Evolutionary conservation across 495 filamentous ascomycete genomes (phyloP), one percentile per base, ranked within the genome.

Genomic region (Xylaria bambusicola): DNA sequence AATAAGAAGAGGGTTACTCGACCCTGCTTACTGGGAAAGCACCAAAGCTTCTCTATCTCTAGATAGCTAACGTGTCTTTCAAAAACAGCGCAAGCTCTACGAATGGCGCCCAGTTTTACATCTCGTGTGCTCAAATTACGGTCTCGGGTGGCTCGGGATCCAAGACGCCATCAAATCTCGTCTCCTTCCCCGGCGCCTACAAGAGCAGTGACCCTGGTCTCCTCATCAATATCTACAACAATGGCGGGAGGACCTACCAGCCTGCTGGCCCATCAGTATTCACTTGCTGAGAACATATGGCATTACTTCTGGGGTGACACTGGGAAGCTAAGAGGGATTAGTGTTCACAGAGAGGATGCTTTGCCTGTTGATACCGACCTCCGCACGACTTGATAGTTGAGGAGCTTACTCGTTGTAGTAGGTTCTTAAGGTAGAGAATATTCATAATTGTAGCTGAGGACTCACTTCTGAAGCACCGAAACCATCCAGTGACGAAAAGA

Each of bases 101-200:
- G 17, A 74, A 72, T 23, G 80, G 80, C 20, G 80, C 84, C 1
- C 82, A 85, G 69, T 82, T 82, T 62, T 85, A 84, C 62, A 71
- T 84, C 60, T 74, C 72, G 46, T 80, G 77, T 55, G 76, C 77
- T 4, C 77, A 80, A 67, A 60, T 79, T 9, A 64, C 52, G 45
- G 75, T 80, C 58, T 68, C 52, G 47, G 77, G 76, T 26, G 76
- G 77, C 46, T 65, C 62, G 23, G 74, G 75, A 53, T 65, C 68
- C 9, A 69, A 64, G 40, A 64, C 54, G 56, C 77, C 76, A 10
- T 58, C 51, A 24, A 65, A 69, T 52, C 63, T 72, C 24, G 75
- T 79, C 27, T 64, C 71, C 23, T 76, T 79, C 64, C 76, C 76
- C 2, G 77, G 77, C 33, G 76, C 73, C 0, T 79, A 75, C 65